Evolutionary conservation across 495 filamentous ascomycete genomes (phyloP).

Genomic region (Bacidia rubella): DNA sequence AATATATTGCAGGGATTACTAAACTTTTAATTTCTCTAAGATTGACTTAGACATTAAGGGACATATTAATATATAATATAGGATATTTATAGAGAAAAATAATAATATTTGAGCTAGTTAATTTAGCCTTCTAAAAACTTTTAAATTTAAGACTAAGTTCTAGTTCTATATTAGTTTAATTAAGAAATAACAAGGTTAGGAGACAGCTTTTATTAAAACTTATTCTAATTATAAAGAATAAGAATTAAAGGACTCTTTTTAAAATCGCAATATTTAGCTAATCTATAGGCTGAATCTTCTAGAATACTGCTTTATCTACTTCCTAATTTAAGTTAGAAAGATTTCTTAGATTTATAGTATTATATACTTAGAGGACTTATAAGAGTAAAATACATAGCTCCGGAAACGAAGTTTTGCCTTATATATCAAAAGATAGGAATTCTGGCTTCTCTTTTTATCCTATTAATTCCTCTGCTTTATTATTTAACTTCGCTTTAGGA

Average conservation of each 20-base stretch:
- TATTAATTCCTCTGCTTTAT: conserved; percentile 5
- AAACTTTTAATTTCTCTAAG: conserved; percentile 8
- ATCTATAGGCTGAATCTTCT: conserved; percentile 8
- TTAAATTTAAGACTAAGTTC: conserved; percentile 8
- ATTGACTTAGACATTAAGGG: conserved; percentile 4
- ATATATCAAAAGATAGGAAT: not conserved
- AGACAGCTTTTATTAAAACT: conserved; percentile 2
- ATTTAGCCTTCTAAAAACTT: conserved; percentile 9
- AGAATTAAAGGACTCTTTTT: conserved; percentile 10
- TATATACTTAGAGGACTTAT: not conserved
- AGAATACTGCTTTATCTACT: not conserved
- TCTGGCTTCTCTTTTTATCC: not conserved
- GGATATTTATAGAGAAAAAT: conserved; percentile 5
- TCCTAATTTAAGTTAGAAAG: conserved; percentile 3
- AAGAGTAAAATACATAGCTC: conserved; percentile 3
- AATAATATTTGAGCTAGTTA: conserved; percentile 8
- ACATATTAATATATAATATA: conserved; percentile 3
- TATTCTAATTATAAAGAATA: conserved; percentile 5
- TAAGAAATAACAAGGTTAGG: conserved; percentile 8
- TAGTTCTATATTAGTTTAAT: conserved; percentile 6
- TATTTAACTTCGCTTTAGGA: conserved; percentile 9
- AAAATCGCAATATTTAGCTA: conserved; percentile 6
- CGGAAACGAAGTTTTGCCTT: conserved; percentile 4
- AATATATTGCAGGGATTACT: conserved; percentile 7
- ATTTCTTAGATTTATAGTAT: conserved; percentile 1